These are phyloP conservation scores for Tolypocladium capitatum DNA, from an alignment of 2,329 filamentous ascomycete species.

Conservation along the genomic window DNA sequence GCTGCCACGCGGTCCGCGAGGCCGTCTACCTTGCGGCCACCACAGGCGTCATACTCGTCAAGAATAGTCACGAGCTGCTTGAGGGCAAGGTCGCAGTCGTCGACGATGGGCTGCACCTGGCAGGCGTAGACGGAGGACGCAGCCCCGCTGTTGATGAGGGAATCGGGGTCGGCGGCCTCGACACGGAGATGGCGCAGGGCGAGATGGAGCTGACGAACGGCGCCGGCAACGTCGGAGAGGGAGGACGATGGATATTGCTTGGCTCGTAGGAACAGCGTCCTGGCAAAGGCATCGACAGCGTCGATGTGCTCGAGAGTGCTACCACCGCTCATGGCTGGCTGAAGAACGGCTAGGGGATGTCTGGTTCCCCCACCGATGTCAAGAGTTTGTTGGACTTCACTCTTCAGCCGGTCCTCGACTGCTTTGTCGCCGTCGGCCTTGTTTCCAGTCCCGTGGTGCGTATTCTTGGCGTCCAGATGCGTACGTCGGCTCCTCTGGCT, in stretches of 20 bases:
- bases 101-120: constrained; percentile 37
- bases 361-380: neutral
- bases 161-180: constrained; percentile 43
- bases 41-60: constrained; percentile 27
- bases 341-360: neutral
- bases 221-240: constrained; percentile 35
- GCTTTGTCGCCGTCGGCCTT: neutral
- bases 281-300: constrained; percentile 40
- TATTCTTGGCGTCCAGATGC: neutral
- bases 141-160: constrained; percentile 32
- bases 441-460: neutral
- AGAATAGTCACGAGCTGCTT: constrained; percentile 40
- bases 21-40: constrained; percentile 15
- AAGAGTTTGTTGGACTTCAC: neutral
- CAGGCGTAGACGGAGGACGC: constrained; percentile 29
- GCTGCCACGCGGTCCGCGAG: constrained; percentile 26
- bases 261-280: constrained; percentile 40
- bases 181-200: constrained; percentile 43
- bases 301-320: constrained; percentile 34
- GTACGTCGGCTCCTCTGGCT: neutral
- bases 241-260: constrained; percentile 29
- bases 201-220: constrained; percentile 39
- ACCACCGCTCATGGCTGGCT: constrained; percentile 17
- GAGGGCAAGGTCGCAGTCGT: constrained; percentile 41
- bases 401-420: neutral